Percentiles rank a stretch among this genome's conserved stretches.
Conservation (phyloP, 805 yeast genomes). For the Metschnikowia kunwiensis region DNA sequence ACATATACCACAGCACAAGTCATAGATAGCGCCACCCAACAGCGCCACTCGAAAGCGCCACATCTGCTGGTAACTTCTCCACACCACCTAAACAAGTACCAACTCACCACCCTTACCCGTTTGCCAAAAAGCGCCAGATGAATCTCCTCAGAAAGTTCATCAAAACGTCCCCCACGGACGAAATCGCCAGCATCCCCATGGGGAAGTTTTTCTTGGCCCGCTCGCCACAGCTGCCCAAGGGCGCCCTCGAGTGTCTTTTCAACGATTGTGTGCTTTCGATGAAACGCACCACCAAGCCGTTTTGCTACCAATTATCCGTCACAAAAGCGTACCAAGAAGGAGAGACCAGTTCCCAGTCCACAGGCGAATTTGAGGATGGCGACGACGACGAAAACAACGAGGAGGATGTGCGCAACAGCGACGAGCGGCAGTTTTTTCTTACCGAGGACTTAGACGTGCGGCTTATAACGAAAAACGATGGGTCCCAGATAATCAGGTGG, state of each 20-base stretch:
- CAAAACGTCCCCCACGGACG: conserved; percentile 54
- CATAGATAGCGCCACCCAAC: too few relatives aligned
- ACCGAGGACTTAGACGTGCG: conserved; percentile 58
- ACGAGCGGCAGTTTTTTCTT: conserved; percentile 71
- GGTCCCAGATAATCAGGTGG: conserved; percentile 69
- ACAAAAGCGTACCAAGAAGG: conserved; percentile 69
- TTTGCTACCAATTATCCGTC: conserved; percentile 66
- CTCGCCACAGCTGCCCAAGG: conserved; percentile 78
- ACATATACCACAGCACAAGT: too few relatives aligned
- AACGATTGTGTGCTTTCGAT: conserved; percentile 76
- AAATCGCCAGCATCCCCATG: conserved; percentile 64
- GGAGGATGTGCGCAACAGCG: conserved; percentile 33
- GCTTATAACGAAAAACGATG: conserved; percentile 49
- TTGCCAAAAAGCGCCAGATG: too few relatives aligned
- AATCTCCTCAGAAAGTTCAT: conserved; percentile 68
- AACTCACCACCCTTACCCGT: too few relatives aligned
- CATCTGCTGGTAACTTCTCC: too few relatives aligned
- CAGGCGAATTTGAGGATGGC: conserved; percentile 48
- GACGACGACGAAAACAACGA: conserved; percentile 34
- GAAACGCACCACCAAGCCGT: conserved; percentile 63
- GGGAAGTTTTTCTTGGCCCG: conserved; percentile 78
- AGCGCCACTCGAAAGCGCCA: too few relatives aligned
- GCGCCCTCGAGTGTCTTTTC: conserved; percentile 78
- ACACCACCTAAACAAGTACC: too few relatives aligned
- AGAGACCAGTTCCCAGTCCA: conserved; percentile 47